Evolutionary conservation across 805 yeast species (phyloP).

Genomic region (Kodamaea jinghongensis): DNA sequence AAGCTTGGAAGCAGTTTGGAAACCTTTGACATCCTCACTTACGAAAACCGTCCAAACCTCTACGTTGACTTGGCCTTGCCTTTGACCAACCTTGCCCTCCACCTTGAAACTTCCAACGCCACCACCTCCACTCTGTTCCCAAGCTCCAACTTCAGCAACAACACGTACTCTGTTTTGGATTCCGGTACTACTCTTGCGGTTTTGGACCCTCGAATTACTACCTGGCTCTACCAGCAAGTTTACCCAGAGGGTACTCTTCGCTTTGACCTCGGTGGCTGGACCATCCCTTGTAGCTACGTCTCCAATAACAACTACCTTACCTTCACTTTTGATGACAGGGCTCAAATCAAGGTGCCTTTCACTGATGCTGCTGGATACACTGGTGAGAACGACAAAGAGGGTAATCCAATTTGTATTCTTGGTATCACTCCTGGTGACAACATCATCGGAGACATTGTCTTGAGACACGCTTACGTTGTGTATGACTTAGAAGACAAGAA

Average conservation of each 20-base stretch:
- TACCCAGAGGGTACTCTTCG: conserved; percentile 7
- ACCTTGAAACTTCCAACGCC: background rate
- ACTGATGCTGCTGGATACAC: conserved; percentile 11
- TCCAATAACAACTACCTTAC: conserved; percentile 9
- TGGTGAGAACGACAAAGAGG: conserved; percentile 10
- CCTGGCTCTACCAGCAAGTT: conserved; percentile 3
- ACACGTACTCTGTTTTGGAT: conserved; percentile 47
- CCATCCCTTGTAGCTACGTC: conserved; percentile 15
- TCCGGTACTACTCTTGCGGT: conserved; percentile 55
- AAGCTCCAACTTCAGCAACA: conserved; percentile 6
- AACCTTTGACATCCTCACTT: conserved; percentile 19
- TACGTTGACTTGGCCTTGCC: conserved; percentile 17
- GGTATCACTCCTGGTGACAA: conserved; percentile 4
- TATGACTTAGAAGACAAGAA: conserved; percentile 49
- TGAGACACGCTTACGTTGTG: conserved; percentile 52
- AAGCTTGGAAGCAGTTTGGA: conserved; percentile 18
- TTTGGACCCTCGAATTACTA: conserved; percentile 31
- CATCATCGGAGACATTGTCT: conserved; percentile 52
- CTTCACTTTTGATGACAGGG: conserved; percentile 11
- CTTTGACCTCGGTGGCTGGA: conserved; percentile 9
- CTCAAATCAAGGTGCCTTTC: conserved; percentile 14
- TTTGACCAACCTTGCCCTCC: conserved; percentile 15
- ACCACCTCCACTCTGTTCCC: conserved; percentile 1
- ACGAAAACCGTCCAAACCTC: conserved; percentile 9
- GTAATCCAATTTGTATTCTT: conserved; percentile 1